Evolutionary conservation across 1,284 basidiomycete genomes (phyloP).

Genomic region (Ustilago esculenta): DNA sequence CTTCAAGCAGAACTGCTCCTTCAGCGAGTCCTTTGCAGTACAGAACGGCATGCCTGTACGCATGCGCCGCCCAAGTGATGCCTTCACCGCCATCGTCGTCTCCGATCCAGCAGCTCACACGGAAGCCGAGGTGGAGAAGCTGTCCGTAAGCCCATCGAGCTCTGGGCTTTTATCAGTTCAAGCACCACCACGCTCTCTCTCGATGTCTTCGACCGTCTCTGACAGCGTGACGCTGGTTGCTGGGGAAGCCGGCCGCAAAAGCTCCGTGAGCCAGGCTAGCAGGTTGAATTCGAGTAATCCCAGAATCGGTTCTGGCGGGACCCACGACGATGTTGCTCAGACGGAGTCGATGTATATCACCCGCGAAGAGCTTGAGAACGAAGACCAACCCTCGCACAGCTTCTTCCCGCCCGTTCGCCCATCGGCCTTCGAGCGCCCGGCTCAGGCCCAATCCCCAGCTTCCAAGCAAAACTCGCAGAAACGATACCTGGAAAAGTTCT

Average conservation of each 20-base stretch:
- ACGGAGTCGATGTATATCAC: conserved; percentile 24
- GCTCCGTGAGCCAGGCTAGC: conserved; percentile 2
- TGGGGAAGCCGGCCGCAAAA: conserved; percentile 5
- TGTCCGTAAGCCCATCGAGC: background rate
- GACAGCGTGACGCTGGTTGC: conserved; percentile 25
- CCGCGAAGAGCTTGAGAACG: conserved; percentile 23
- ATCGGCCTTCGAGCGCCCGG: conserved; percentile 21
- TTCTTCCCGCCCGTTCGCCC: conserved; percentile 39
- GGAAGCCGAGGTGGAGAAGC: conserved; percentile 23
- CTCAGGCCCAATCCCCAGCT: background rate
- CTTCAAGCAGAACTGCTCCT: conserved; percentile 21
- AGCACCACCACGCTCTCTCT: conserved; percentile 17
- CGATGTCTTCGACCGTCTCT: conserved; percentile 15
- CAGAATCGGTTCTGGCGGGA: background rate
- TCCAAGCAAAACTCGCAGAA: conserved; percentile 21
- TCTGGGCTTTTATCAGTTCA: conserved; percentile 5
- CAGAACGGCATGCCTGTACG: background rate
- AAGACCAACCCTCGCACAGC: conserved; percentile 15
- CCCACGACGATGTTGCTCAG: conserved; percentile 4
- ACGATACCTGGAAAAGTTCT: conserved; percentile 34
- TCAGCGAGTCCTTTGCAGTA: conserved; percentile 21
- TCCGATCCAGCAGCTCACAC: background rate
- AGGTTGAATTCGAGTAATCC: background rate
- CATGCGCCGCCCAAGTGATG: conserved; percentile 6
- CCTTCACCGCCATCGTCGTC: background rate